Conservation (phyloP, 169 alveolate species). For the Plasmodium knowlesi region DNA sequence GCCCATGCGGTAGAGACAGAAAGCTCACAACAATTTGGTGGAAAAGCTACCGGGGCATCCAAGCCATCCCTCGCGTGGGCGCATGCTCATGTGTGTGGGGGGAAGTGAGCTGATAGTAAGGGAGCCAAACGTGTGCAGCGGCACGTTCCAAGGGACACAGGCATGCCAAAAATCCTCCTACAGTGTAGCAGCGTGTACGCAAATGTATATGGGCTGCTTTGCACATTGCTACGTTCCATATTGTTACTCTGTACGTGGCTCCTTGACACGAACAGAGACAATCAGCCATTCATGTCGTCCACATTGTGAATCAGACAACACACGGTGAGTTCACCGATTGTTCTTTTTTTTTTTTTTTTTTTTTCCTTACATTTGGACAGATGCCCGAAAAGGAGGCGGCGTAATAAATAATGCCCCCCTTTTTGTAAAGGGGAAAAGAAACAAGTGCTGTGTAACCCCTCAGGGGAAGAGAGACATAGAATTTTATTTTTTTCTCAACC, state of each 20-base stretch:
- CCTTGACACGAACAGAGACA: not conserved
- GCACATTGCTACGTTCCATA: no score
- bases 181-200: not conserved
- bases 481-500: not conserved
- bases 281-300: not conserved
- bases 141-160: not conserved
- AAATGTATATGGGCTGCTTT: not conserved
- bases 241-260: no score
- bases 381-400: not conserved
- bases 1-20: not conserved
- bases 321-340: not conserved
- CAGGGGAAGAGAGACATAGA: not conserved
- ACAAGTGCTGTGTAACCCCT: not conserved
- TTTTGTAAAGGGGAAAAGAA: not conserved
- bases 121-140: not conserved
- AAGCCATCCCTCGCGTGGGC: not conserved
- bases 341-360: not conserved
- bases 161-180: no score
- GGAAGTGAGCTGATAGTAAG: not conserved
- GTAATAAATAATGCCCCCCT: not conserved
- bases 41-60: not conserved
- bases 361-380: not conserved
- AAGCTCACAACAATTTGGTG: not conserved
- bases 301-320: not conserved
- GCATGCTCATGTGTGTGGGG: not conserved